phyloP scores from a whole-genome alignment of 352 stramenopile species.

The Pythium utonaiense region DNA sequence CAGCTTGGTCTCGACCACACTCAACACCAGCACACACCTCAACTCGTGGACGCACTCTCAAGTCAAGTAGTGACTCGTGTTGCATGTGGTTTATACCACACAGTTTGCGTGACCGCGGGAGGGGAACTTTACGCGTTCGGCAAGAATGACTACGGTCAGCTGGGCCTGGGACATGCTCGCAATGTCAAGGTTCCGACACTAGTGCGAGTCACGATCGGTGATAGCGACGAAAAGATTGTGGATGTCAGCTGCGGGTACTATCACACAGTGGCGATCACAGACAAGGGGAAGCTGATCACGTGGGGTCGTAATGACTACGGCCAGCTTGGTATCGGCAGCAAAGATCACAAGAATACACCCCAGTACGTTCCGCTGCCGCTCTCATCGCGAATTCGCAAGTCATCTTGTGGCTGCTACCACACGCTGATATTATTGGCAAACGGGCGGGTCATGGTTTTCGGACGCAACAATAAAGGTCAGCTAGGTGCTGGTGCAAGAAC shows the following conservation, averaged over 20 bases:
- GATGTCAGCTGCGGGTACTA: conserved; percentile 83
- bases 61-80: conserved; percentile 73
- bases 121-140: conserved; percentile 84
- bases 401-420: conserved; percentile 85
- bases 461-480: conserved; percentile 86
- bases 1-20: conserved; percentile 80
- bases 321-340: conserved; percentile 83
- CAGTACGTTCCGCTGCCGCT: conserved; percentile 78
- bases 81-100: conserved; percentile 82
- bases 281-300: conserved; percentile 82
- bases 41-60: conserved; percentile 65
- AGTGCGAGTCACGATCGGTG: conserved; percentile 59
- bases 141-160: conserved; percentile 87
- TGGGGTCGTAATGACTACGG: conserved; percentile 87
- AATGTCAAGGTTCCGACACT: conserved; percentile 72
- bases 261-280: conserved; percentile 72
- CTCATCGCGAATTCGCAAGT: conserved; percentile 69
- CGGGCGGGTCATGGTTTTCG: conserved; percentile 83
- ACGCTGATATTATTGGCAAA: conserved; percentile 75
- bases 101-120: conserved; percentile 47
- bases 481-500: conserved; percentile 72
- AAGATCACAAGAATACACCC: conserved; percentile 82
- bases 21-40: conserved; percentile 83
- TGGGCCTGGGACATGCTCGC: conserved; percentile 73
- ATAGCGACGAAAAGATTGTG: conserved; percentile 76